Percentiles rank a stretch among this genome's conserved stretches.
phyloP scores from a whole-genome alignment of 2,329 filamentous ascomycete species.

The Penicillium sp. region DNA sequence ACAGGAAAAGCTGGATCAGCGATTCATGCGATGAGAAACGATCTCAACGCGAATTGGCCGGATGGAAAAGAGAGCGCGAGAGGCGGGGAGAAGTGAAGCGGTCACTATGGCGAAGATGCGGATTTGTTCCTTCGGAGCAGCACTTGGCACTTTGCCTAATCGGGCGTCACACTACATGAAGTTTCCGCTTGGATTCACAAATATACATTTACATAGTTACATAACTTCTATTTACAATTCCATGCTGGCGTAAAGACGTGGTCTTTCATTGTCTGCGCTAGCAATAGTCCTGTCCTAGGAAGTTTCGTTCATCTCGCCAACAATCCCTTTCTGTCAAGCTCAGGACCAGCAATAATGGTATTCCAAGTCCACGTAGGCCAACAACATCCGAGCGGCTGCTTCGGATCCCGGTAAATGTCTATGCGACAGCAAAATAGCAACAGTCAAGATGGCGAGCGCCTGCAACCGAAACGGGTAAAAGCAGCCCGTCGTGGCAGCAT shows the following conservation, averaged over 20 bases:
- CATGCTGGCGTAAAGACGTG: slow-evolving; percentile 2
- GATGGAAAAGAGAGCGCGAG: not conserved
- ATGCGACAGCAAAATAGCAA: slow-evolving; percentile 8
- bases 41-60: not conserved
- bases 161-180: slow-evolving; percentile 7
- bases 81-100: slow-evolving; percentile 1
- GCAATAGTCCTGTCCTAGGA: no score
- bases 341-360: no score
- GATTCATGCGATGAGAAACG: slow-evolving; percentile 1
- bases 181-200: no score
- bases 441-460: slow-evolving; percentile 3
- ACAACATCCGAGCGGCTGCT: no score
- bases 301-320: no score
- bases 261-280: slow-evolving; percentile 10
- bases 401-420: no score
- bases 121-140: slow-evolving; percentile 21
- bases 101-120: slow-evolving; percentile 12
- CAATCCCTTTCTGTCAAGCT: no score
- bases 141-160: slow-evolving; percentile 24
- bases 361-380: no score
- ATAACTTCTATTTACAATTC: no score
- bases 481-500: slow-evolving; percentile 11
- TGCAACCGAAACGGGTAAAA: slow-evolving; percentile 3
- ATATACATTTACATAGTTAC: no score
- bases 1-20: slow-evolving; percentile 8